phyloP scores from a whole-genome alignment of 1,139 yeast genomes.

The Suhomyces anneliseae region DNA sequence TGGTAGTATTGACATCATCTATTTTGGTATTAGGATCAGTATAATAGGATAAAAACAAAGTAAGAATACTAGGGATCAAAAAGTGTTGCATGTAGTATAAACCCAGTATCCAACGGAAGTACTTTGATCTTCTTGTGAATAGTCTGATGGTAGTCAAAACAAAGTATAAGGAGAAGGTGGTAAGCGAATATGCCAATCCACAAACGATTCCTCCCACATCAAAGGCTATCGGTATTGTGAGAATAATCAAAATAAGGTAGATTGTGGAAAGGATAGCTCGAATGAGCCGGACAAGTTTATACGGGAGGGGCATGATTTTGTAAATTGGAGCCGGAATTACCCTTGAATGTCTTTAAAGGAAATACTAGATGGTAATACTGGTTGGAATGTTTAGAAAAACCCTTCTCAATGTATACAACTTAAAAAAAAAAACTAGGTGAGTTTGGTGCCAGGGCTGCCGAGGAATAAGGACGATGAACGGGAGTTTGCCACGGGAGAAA shows the following conservation, averaged over 20 bases:
- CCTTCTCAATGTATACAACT: neutral
- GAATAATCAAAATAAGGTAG: constrained; percentile 65
- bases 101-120: constrained; percentile 54
- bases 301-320: constrained; percentile 4
- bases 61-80: constrained; percentile 76
- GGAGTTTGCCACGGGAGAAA: too few species aligned
- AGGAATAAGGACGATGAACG: too few species aligned
- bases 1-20: constrained; percentile 17
- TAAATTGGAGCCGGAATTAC: neutral
- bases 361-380: neutral
- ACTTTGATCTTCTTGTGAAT: constrained; percentile 47
- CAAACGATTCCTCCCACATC: constrained; percentile 91
- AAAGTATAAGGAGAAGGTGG: constrained; percentile 68
- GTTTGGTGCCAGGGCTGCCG: too few species aligned
- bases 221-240: constrained; percentile 92
- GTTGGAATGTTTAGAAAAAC: neutral
- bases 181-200: constrained; percentile 83
- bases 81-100: constrained; percentile 81
- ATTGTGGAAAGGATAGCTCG: constrained; percentile 50
- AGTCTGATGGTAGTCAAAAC: constrained; percentile 71
- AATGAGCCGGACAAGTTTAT: constrained; percentile 13
- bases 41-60: constrained; percentile 62
- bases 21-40: constrained; percentile 31
- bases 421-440: too few species aligned
- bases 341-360: neutral